phyloP scores from a whole-genome alignment of 2,329 filamentous ascomycete species.

The Colletotrichum sp. region DNA sequence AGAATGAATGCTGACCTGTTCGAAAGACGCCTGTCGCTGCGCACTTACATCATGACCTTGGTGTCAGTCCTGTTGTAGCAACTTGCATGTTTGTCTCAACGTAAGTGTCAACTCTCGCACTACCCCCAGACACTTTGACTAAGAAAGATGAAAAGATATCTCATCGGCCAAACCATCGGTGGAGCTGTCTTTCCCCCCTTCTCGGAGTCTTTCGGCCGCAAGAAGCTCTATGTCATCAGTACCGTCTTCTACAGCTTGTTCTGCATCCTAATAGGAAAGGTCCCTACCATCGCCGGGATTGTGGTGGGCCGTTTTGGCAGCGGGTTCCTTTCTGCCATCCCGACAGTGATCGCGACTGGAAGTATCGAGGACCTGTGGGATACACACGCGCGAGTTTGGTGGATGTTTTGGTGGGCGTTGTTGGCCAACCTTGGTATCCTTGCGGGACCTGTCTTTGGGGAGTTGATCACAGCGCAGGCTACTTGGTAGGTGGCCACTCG shows the following conservation, averaged over 20 bases:
- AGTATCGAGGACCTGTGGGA: slow-evolving; percentile 12
- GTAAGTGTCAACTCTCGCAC: not conserved
- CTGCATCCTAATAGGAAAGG: not conserved
- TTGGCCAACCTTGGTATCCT: not conserved
- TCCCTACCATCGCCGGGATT: not conserved
- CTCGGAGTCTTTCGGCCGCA: slow-evolving; percentile 8
- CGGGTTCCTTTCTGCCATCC: not conserved
- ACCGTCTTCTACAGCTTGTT: not conserved
- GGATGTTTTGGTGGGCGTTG: not conserved
- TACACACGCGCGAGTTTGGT: not conserved
- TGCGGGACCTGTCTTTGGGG: not conserved
- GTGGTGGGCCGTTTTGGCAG: not conserved
- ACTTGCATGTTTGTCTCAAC: slow-evolving; percentile 3
- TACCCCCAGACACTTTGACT: rapidly evolving
- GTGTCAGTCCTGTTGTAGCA: not conserved
- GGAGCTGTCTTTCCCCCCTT: not conserved
- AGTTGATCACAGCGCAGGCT: not conserved
- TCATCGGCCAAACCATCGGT: not conserved
- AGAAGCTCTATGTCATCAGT: not conserved
- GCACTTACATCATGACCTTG: not conserved
- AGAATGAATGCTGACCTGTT: not conserved
- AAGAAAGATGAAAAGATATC: not conserved
- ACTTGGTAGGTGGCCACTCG: not conserved
- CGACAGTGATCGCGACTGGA: not conserved
- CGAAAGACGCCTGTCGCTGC: not conserved